Evolutionary conservation across 2,329 filamentous ascomycete species (phyloP).

Genomic region (Verticillium nubilum): DNA sequence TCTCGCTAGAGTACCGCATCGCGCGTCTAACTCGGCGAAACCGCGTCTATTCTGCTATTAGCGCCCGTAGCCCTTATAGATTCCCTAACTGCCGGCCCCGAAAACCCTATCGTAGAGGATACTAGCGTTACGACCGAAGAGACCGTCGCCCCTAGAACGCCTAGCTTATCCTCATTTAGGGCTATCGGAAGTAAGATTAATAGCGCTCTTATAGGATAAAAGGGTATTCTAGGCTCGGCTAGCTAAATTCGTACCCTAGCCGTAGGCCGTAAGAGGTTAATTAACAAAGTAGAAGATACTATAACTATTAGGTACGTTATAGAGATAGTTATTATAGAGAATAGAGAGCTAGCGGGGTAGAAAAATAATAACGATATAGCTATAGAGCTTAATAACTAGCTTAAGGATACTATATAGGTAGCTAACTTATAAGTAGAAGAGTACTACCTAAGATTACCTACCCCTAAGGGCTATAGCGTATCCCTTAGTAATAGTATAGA

Average conservation of each 20-base stretch:
- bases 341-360: not conserved
- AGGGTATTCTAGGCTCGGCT: not conserved
- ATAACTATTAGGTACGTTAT: not conserved
- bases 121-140: not conserved
- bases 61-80: not conserved
- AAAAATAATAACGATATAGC: not conserved
- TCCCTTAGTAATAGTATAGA: not conserved
- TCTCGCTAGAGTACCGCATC: not conserved
- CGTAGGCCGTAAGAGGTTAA: slow-evolving; percentile 1
- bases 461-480: not conserved
- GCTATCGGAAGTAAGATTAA: not conserved
- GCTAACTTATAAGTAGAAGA: not conserved
- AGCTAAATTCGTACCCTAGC: not conserved
- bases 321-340: not conserved
- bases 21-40: not conserved
- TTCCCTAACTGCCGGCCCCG: not conserved
- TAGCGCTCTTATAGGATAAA: not conserved
- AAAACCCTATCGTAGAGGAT: not conserved
- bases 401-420: not conserved
- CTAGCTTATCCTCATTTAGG: not conserved
- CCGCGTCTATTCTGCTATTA: not conserved
- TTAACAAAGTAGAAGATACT: too few relatives aligned
- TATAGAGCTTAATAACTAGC: not conserved
- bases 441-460: not conserved
- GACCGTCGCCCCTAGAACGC: too few relatives aligned